Percentiles rank a stretch among this genome's conserved stretches.
Evolutionary conservation across 257 asterid species (phyloP).

Genomic region (Penstemon davidsonii): DNA sequence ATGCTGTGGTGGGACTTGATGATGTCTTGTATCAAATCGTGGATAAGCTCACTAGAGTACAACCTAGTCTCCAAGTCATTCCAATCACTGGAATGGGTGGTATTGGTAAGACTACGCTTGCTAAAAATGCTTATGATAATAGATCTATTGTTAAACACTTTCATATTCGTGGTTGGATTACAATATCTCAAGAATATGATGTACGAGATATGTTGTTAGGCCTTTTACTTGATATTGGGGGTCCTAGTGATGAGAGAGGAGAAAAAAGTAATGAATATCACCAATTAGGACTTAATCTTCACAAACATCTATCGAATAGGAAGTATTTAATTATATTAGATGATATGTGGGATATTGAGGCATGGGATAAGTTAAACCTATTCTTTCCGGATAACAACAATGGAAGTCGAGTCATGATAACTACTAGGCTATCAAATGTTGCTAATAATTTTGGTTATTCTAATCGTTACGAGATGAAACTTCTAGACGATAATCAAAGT

Average conservation of each 20-base stretch:
- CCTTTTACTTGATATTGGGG: not conserved
- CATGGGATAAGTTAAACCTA: not conserved
- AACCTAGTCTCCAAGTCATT: not conserved
- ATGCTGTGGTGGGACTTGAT: too few species aligned
- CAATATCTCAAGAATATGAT: slow-evolving; percentile 20
- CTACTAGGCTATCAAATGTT: slow-evolving; percentile 17
- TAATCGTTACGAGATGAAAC: not conserved
- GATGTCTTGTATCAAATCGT: too few species aligned
- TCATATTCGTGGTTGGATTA: slow-evolving; percentile 19
- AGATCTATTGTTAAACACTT: not conserved
- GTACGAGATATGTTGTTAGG: not conserved
- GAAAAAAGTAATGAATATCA: not conserved
- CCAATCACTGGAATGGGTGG: slow-evolving; percentile 27
- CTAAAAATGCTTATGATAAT: slow-evolving; percentile 9
- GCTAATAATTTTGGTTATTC: not conserved
- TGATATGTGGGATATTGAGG: slow-evolving; percentile 10
- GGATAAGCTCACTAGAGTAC: not conserved
- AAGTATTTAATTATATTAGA: not conserved
- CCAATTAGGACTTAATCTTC: slow-evolving; percentile 9
- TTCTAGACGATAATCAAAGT: slow-evolving; percentile 24
- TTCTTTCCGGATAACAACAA: not conserved
- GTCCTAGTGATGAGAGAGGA: not conserved
- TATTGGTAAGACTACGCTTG: slow-evolving; percentile 37
- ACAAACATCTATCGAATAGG: not conserved
- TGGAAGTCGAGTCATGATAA: slow-evolving; percentile 26